phyloP scores from a whole-genome alignment of 306 rosid genomes.

The Geum urbanum region DNA sequence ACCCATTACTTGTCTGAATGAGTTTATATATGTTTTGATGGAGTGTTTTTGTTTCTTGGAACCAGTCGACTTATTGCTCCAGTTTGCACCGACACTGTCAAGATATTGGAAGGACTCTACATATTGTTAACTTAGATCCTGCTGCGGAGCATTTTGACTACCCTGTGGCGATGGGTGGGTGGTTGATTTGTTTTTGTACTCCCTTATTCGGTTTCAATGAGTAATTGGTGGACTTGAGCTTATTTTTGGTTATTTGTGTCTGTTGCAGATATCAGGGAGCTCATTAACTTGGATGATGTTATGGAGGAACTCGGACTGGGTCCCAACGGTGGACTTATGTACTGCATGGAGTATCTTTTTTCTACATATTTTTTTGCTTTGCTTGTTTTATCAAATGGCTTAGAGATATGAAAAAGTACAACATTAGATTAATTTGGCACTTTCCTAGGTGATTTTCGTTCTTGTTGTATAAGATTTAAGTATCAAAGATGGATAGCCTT shows the following conservation, averaged over 20 bases:
- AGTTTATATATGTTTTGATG: neutral
- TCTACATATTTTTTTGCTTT: neutral
- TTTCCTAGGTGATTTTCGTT: neutral
- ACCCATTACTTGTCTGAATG: conserved; percentile 3
- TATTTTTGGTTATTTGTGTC: neutral
- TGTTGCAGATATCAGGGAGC: conserved; percentile 79
- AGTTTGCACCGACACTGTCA: conserved; percentile 63
- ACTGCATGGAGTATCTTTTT: conserved; percentile 99
- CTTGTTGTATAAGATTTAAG: neutral
- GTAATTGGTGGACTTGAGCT: neutral
- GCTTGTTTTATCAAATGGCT: neutral
- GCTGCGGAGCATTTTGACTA: conserved; percentile 96
- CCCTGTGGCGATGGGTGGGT: conserved; percentile 83
- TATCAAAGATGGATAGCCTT: conserved; percentile 38
- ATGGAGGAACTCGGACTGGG: conserved; percentile 97
- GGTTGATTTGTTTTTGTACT: neutral
- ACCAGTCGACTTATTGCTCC: conserved; percentile 81
- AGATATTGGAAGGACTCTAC: conserved; percentile 42
- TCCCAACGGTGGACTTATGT: conserved; percentile 90
- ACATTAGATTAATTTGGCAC: neutral
- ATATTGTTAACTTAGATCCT: conserved; percentile 81
- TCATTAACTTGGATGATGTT: conserved; percentile 84
- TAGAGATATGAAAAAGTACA: neutral
- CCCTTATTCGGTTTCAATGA: neutral
- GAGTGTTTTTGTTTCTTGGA: conserved; percentile 8